A percentile compares a stretch with the other conserved stretches of the same genome.
phyloP scores from a whole-genome alignment of 148 eudicot genomes.

The Amaranthus cruentus region DNA sequence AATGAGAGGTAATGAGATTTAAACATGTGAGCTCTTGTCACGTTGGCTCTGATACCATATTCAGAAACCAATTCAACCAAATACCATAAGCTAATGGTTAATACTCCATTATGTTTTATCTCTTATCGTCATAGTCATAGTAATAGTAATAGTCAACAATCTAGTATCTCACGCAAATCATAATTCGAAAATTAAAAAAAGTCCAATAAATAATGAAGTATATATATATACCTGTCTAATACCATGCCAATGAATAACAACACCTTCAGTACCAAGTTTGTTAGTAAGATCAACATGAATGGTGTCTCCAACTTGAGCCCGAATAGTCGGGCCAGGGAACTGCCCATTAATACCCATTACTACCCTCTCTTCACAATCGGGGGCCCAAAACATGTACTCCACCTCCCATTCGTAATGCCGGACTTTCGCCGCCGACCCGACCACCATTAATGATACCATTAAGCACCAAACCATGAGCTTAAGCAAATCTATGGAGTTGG shows the following conservation, averaged over 20 bases:
- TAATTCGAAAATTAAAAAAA: not conserved
- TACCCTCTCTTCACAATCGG: slow-evolving; percentile 55
- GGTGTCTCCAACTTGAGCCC: slow-evolving; percentile 60
- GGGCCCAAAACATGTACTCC: slow-evolving; percentile 60
- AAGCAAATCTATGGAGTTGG: not conserved
- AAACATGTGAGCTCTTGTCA: too few species aligned
- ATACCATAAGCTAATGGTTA: too few species aligned
- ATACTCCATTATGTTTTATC: too few species aligned
- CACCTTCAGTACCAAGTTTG: slow-evolving; percentile 68
- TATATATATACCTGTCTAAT: slow-evolving; percentile 52
- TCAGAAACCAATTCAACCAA: too few species aligned
- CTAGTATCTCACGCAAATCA: too few species aligned
- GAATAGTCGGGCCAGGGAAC: slow-evolving; percentile 80
- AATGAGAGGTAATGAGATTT: too few species aligned
- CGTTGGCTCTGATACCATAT: too few species aligned
- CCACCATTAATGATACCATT: slow-evolving; percentile 2
- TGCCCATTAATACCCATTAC: slow-evolving; percentile 72
- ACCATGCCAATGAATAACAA: slow-evolving; percentile 94
- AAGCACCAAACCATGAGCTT: slow-evolving; percentile 1
- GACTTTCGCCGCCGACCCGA: slow-evolving; percentile 9
- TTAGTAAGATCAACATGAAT: slow-evolving; percentile 58
- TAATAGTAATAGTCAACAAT: too few species aligned
- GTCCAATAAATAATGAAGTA: not conserved
- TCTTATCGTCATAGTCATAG: too few species aligned
- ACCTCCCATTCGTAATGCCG: slow-evolving; percentile 62